A percentile compares a stretch with the other conserved stretches of the same genome.
Evolutionary conservation across 352 stramenopile species (phyloP).

Genomic region (Halophytophthora polymorphica): DNA sequence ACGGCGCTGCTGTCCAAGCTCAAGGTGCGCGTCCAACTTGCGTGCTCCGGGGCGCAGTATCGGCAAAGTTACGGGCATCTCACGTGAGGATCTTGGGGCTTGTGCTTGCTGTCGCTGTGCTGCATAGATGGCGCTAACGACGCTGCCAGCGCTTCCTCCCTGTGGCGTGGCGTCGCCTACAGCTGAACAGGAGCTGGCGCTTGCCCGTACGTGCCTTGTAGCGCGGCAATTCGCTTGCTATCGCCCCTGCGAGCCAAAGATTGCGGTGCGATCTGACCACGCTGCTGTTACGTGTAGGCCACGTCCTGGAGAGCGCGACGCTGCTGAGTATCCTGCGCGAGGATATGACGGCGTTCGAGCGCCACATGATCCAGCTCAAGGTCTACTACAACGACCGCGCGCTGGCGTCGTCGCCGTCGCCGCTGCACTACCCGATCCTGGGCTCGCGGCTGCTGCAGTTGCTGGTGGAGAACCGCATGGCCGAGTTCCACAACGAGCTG

Average conservation of each 20-base stretch:
- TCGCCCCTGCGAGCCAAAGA: neutral
- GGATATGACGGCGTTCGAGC: constrained; percentile 85
- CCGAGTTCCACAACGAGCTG: constrained; percentile 92
- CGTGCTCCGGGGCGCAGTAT: neutral
- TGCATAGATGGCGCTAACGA: constrained; percentile 78
- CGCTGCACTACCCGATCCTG: constrained; percentile 84
- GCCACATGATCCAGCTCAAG: constrained; percentile 89
- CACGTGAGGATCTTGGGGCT: neutral
- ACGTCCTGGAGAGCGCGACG: constrained; percentile 88
- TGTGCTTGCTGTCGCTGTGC: no score
- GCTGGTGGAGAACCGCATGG: constrained; percentile 91
- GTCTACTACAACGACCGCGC: constrained; percentile 71
- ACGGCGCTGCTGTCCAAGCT: constrained; percentile 50
- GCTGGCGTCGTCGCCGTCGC: constrained; percentile 52
- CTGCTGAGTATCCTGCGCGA: constrained; percentile 84
- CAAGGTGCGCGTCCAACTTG: constrained; percentile 36
- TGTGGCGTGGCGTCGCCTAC: constrained; percentile 48
- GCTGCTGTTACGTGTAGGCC: constrained; percentile 26
- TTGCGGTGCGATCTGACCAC: neutral
- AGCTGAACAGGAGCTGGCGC: constrained; percentile 56
- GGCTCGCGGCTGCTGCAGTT: constrained; percentile 88
- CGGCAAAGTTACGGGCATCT: neutral
- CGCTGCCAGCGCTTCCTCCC: constrained; percentile 80
- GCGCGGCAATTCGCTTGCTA: neutral
- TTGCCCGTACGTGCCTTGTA: constrained; percentile 57